Percentiles rank a stretch among this genome's conserved stretches.
These are phyloP conservation scores for Aspergillus alliaceus DNA, from an alignment of 2,329 filamentous ascomycete species.

Conservation along the genomic window DNA sequence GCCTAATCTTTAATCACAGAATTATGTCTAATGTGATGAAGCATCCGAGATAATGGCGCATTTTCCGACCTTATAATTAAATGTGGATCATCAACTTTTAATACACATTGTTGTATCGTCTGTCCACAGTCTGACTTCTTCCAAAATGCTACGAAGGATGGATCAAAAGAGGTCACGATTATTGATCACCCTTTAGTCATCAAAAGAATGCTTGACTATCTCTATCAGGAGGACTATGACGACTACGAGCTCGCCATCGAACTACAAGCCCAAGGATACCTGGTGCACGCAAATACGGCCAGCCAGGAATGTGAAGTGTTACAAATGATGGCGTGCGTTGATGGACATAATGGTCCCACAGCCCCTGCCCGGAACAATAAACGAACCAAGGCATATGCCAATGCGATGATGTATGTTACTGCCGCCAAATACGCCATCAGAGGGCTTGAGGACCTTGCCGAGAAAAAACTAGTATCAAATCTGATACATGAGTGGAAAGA, in stretches of 20 bases:
- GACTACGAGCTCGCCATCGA: background rate
- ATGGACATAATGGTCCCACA: background rate
- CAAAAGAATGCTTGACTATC: slow-evolving; percentile 5
- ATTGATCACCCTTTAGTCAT: background rate
- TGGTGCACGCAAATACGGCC: too few relatives aligned
- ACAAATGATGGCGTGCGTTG: background rate
- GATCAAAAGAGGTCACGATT: background rate
- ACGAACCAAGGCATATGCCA: background rate
- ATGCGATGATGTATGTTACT: slow-evolving; percentile 1
- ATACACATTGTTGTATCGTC: slow-evolving; percentile 2
- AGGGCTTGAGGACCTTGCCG: background rate
- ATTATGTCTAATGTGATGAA: background rate
- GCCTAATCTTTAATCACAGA: background rate
- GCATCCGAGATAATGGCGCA: background rate
- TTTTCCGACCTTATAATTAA: background rate
- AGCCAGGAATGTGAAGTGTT: background rate
- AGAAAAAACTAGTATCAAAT: background rate
- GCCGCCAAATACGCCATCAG: background rate
- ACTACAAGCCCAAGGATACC: background rate
- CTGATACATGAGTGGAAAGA: background rate
- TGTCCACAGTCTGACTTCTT: slow-evolving; percentile 4
- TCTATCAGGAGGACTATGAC: slow-evolving; percentile 6
- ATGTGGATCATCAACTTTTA: background rate
- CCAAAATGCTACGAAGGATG: background rate
- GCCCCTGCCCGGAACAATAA: background rate